Conservation (phyloP, 1,284 basidiomycete genomes). For the Caloboletus inedulis region DNA sequence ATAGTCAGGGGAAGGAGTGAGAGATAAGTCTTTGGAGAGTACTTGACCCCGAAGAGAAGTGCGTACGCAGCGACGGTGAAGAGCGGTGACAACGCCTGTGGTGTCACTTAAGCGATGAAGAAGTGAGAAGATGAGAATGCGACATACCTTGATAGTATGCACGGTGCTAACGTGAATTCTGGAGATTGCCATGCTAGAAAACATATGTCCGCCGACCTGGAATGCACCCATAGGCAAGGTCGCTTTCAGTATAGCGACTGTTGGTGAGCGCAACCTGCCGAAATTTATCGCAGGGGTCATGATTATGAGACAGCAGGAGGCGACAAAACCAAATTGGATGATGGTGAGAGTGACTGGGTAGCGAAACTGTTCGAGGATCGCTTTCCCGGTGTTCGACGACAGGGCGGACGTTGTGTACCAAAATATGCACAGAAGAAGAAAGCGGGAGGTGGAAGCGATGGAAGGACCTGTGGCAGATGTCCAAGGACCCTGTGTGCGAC, state of each 20-base stretch:
- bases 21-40: conserved; percentile 87
- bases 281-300: conserved; percentile 72
- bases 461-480: conserved; percentile 16
- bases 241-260: conserved; percentile 66
- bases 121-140: background rate
- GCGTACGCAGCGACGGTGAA: conserved; percentile 97
- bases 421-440: conserved; percentile 66
- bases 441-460: conserved; percentile 37
- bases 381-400: conserved; percentile 87
- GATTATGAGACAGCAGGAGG: conserved; percentile 78
- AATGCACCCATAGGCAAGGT: conserved; percentile 94
- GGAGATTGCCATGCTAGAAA: conserved; percentile 94
- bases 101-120: conserved; percentile 7
- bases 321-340: conserved; percentile 94
- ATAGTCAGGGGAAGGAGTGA: conserved; percentile 93
- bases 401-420: conserved; percentile 87
- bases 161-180: conserved; percentile 96
- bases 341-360: conserved; percentile 94
- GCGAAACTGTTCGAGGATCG: conserved; percentile 82
- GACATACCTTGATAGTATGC: conserved; percentile 93
- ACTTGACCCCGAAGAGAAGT: conserved; percentile 88
- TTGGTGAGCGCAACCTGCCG: conserved; percentile 67
- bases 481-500: conserved; percentile 22
- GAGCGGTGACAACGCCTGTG: conserved; percentile 89
- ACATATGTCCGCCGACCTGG: conserved; percentile 95